These are phyloP conservation scores for Penicillium crystallinum DNA, from an alignment of 495 filamentous ascomycete genomes.

Conservation along the genomic window DNA sequence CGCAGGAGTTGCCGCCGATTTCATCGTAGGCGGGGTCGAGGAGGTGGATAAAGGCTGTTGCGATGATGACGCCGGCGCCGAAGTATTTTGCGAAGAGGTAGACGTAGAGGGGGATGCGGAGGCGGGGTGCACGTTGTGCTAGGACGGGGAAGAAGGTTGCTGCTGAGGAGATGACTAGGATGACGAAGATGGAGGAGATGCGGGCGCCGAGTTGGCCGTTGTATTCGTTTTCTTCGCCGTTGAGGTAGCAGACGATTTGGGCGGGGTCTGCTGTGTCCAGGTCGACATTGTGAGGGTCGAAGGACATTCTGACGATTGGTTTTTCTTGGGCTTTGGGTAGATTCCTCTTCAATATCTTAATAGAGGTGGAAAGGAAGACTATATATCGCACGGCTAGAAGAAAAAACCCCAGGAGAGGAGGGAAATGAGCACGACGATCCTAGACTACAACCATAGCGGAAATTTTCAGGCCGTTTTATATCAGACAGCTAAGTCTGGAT, in stretches of 20 bases:
- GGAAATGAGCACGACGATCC: neutral
- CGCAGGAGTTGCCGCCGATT: constrained; percentile 49
- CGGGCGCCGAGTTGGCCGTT: constrained; percentile 40
- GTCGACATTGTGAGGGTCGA: constrained; percentile 37
- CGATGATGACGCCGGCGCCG: constrained; percentile 66
- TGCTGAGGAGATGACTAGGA: constrained; percentile 32
- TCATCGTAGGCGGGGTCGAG: constrained; percentile 51
- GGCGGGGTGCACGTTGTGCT: constrained; percentile 47
- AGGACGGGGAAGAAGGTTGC: constrained; percentile 61
- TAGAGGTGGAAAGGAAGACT: neutral
- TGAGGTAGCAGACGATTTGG: constrained; percentile 36
- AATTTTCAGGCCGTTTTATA: constrained; percentile 17
- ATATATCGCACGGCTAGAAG: neutral
- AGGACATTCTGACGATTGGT: constrained; percentile 22
- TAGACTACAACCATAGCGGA: neutral
- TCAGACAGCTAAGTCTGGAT: constrained; percentile 1
- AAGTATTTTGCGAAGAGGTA: constrained; percentile 75
- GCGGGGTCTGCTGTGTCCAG: constrained; percentile 29
- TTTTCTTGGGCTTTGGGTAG: neutral
- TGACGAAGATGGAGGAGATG: constrained; percentile 44
- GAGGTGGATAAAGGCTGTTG: constrained; percentile 61
- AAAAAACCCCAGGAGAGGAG: neutral
- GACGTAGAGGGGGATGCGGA: constrained; percentile 58
- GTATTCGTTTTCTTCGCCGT: constrained; percentile 35
- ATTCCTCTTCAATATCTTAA: neutral